Evolutionary conservation across 1,284 basidiomycete genomes (phyloP).

Genomic region (Mycosarcoma maydis): DNA sequence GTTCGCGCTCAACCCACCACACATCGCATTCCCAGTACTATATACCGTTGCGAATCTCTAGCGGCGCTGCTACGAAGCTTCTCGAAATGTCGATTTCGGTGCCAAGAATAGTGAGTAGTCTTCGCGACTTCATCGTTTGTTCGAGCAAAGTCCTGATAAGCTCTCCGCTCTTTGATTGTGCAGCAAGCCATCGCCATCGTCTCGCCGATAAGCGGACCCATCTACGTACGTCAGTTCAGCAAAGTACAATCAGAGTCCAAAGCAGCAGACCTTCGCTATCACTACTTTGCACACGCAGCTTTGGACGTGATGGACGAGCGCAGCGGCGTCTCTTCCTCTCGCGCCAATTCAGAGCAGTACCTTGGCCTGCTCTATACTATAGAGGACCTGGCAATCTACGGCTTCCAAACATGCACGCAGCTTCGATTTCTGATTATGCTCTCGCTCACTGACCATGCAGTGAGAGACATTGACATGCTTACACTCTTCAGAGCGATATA

Average conservation of each 20-base stretch:
- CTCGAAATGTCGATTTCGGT: not conserved
- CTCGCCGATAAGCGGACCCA: conserved; percentile 44
- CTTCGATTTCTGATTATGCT: conserved; percentile 65
- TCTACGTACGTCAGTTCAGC: conserved; percentile 47
- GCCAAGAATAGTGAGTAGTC: conserved; percentile 22
- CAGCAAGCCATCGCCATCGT: conserved; percentile 51
- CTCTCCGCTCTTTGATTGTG: not conserved
- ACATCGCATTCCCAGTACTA: too few relatives aligned
- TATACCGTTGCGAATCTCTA: too few relatives aligned
- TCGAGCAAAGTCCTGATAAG: too few relatives aligned
- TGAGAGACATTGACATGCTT: conserved; percentile 66
- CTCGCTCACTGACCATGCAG: conserved; percentile 61
- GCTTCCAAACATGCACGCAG: conserved; percentile 66
- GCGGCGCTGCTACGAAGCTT: too few relatives aligned
- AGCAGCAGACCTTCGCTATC: conserved; percentile 50
- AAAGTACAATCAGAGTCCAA: conserved; percentile 4
- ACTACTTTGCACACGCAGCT: conserved; percentile 65
- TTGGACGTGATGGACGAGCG: conserved; percentile 67
- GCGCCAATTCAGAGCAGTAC: conserved; percentile 63
- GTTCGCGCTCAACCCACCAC: not conserved
- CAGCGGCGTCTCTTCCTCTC: conserved; percentile 24
- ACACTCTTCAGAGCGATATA: conserved; percentile 67
- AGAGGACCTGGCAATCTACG: conserved; percentile 68
- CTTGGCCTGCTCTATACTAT: conserved; percentile 66
- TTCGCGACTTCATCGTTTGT: not conserved